Conservation (phyloP, 2,329 filamentous ascomycete genomes). For the Epichloe glyceriae region DNA sequence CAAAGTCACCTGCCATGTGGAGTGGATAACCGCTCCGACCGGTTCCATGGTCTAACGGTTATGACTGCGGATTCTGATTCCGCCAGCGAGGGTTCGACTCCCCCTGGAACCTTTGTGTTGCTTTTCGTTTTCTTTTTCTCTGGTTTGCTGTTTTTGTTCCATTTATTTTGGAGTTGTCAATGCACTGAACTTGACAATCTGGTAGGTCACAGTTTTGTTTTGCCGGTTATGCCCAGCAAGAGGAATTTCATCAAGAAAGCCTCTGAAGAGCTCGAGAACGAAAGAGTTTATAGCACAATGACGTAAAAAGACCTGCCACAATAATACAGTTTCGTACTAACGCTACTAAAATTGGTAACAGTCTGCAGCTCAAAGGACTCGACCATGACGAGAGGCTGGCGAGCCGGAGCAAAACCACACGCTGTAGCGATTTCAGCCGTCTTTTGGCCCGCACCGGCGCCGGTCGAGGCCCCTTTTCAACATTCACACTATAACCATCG, state of each 20-base stretch:
- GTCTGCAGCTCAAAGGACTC: no score
- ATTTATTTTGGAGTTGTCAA: background rate
- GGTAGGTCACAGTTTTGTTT: no score
- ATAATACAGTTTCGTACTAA: no score
- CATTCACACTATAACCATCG: background rate
- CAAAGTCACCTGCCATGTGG: conserved; percentile 11
- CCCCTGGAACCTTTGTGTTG: conserved; percentile 19
- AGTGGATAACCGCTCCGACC: conserved; percentile 12
- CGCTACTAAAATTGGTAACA: no score
- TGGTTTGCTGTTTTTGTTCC: background rate
- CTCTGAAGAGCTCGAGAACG: no score
- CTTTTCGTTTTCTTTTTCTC: background rate
- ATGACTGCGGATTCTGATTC: conserved; percentile 25
- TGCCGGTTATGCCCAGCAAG: no score
- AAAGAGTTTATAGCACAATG: no score
- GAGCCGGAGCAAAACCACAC: background rate
- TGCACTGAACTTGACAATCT: no score
- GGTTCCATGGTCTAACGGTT: conserved; percentile 25
- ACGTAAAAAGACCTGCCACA: no score
- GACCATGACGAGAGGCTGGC: background rate
- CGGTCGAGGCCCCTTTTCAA: background rate
- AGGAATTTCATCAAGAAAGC: no score
- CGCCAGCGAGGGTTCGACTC: conserved; percentile 26
- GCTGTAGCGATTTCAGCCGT: background rate
- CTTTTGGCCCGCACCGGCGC: background rate